These are phyloP conservation scores for Apiospora marii DNA, from an alignment of 2,329 filamentous ascomycete genomes.

Conservation along the genomic window DNA sequence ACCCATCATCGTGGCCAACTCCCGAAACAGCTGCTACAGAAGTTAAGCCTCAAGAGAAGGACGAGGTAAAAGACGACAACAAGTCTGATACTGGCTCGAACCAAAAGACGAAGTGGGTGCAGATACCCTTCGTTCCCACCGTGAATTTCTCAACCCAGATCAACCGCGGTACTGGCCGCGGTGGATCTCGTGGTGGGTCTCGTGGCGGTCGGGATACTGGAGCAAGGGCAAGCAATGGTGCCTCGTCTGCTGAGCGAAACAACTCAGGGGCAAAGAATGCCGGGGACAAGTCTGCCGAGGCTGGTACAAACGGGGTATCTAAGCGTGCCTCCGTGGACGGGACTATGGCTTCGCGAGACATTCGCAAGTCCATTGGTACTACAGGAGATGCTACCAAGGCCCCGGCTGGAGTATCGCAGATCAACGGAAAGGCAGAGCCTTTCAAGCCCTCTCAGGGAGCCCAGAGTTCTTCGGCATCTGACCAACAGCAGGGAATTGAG, in stretches of 20 bases:
- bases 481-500: slow-evolving; percentile 16
- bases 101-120: slow-evolving; percentile 87
- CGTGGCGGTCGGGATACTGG: slow-evolving; percentile 40
- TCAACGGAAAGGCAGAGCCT: slow-evolving; percentile 24
- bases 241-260: slow-evolving; percentile 24
- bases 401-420: slow-evolving; percentile 29
- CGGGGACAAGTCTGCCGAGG: slow-evolving; percentile 1
- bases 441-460: slow-evolving; percentile 18
- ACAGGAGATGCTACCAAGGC: slow-evolving; percentile 54
- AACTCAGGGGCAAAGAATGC: background rate
- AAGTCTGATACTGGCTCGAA: slow-evolving; percentile 60
- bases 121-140: slow-evolving; percentile 81
- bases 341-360: slow-evolving; percentile 47
- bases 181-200: slow-evolving; percentile 50
- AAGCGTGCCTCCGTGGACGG: slow-evolving; percentile 57
- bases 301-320: slow-evolving; percentile 28
- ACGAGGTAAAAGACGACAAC: slow-evolving; percentile 64
- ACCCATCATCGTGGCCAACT: slow-evolving; percentile 88
- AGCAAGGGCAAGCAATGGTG: slow-evolving; percentile 33
- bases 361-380: slow-evolving; percentile 51
- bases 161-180: slow-evolving; percentile 58
- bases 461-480: slow-evolving; percentile 7
- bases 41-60: slow-evolving; percentile 73
- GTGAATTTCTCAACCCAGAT: slow-evolving; percentile 89
- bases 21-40: slow-evolving; percentile 82